Conservation (phyloP, 495 filamentous ascomycete genomes). For the Annulohypoxylon nitens region DNA sequence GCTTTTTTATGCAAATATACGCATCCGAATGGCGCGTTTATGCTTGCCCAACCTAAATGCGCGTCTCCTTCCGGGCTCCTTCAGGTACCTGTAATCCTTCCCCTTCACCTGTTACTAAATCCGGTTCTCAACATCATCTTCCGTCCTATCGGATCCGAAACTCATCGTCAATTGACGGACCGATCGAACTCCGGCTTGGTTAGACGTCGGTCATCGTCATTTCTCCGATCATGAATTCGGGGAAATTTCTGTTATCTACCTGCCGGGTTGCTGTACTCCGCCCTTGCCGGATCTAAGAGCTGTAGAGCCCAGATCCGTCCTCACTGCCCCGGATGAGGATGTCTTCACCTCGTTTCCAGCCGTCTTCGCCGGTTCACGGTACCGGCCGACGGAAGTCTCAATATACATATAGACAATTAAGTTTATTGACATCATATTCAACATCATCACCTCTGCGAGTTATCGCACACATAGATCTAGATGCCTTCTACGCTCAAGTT, state of each 20-base stretch:
- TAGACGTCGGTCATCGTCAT: conserved; percentile 11
- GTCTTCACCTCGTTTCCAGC: conserved; percentile 53
- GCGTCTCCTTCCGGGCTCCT: conserved; percentile 14
- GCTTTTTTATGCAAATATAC: conserved; percentile 12
- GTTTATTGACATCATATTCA: conserved; percentile 77
- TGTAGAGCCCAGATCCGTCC: not conserved
- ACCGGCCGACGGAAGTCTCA: conserved; percentile 68
- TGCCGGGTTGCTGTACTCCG: conserved; percentile 11
- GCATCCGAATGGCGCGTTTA: not conserved
- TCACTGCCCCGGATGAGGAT: conserved; percentile 26
- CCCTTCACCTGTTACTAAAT: conserved; percentile 14
- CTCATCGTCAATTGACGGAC: conserved; percentile 21
- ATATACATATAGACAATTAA: conserved; percentile 88
- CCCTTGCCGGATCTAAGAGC: conserved; percentile 21
- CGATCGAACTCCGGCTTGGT: conserved; percentile 16
- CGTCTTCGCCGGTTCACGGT: conserved; percentile 56
- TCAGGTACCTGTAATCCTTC: conserved; percentile 10
- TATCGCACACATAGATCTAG: conserved; percentile 92
- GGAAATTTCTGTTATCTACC: conserved; percentile 7
- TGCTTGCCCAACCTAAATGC: conserved; percentile 3
- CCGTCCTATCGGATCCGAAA: conserved; percentile 22
- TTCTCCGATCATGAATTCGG: conserved; percentile 33
- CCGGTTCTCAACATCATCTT: conserved; percentile 1
- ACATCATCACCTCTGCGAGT: conserved; percentile 83
- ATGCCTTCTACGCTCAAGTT: conserved; percentile 98